Evolutionary conservation across 192 early-diverging fungal species (phyloP).

Genomic region (Dimargaris verticillata): DNA sequence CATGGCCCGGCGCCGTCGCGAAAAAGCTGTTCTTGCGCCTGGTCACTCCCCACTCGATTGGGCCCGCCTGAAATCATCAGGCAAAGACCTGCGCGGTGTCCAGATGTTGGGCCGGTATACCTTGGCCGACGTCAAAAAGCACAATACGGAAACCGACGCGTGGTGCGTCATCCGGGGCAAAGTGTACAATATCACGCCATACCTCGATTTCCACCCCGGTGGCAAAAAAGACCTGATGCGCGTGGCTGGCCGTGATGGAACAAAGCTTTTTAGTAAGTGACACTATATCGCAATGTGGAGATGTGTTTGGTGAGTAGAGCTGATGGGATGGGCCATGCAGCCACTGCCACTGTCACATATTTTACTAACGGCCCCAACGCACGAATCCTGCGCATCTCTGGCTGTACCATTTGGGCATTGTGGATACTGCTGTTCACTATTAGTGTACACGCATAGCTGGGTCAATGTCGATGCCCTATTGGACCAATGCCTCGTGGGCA

Average conservation of each 20-base stretch:
- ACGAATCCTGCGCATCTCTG: too few species aligned
- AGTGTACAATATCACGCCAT: conserved; percentile 82
- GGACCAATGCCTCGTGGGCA: conserved; percentile 61
- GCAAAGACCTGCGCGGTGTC: conserved; percentile 46
- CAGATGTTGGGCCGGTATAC: conserved; percentile 32
- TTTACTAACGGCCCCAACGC: too few species aligned
- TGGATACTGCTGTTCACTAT: neutral
- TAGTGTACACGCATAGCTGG: conserved; percentile 71
- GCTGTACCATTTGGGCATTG: conserved; percentile 12
- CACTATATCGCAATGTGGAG: conserved; percentile 6
- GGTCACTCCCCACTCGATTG: conserved; percentile 87
- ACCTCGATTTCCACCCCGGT: conserved; percentile 83
- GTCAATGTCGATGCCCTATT: conserved; percentile 84
- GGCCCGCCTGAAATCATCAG: conserved; percentile 67
- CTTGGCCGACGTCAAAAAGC: conserved; percentile 51
- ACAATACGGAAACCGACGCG: conserved; percentile 60
- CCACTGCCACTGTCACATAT: too few species aligned
- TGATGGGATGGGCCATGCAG: too few species aligned
- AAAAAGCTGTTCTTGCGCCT: conserved; percentile 69
- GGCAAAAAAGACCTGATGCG: conserved; percentile 63
- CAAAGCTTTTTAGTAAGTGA: conserved; percentile 64
- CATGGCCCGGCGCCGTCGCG: conserved; percentile 15
- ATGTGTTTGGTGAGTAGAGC: conserved; percentile 7
- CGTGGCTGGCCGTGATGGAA: conserved; percentile 83
- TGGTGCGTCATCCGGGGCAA: conserved; percentile 85